Evolutionary conservation across 1,139 yeast species (phyloP).

Genomic region (Saccharomyces pastorianus): DNA sequence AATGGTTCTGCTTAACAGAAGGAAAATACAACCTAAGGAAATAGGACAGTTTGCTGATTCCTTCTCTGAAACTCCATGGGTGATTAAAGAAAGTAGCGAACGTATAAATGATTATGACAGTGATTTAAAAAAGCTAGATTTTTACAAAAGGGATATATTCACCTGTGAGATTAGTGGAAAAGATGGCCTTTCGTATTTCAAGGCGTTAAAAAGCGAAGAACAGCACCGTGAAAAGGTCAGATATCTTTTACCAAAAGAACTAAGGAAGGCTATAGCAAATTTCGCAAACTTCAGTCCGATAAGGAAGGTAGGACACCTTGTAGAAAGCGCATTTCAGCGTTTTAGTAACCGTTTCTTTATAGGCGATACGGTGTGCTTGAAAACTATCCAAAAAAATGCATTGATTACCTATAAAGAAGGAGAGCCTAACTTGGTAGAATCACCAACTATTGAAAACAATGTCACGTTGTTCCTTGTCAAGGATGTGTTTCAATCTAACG

Average conservation of each 20-base stretch:
- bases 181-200: conserved; percentile 72
- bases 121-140: conserved; percentile 54
- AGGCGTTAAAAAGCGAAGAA: conserved; percentile 64
- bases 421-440: background rate
- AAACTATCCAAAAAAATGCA: background rate
- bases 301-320: background rate
- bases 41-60: conserved; percentile 44
- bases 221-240: conserved; percentile 57
- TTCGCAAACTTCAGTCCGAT: conserved; percentile 52
- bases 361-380: background rate
- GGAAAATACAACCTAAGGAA: conserved; percentile 46
- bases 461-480: background rate
- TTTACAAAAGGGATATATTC: conserved; percentile 58
- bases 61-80: conserved; percentile 48
- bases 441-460: background rate
- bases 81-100: conserved; percentile 71
- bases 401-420: background rate
- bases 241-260: conserved; percentile 69
- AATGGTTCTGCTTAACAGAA: conserved; percentile 56
- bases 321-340: background rate
- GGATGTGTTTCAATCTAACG: background rate
- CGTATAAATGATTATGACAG: conserved; percentile 68
- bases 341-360: background rate
- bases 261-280: conserved; percentile 73
- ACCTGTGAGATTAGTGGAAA: conserved; percentile 88